phyloP scores from a whole-genome alignment of 331 rosid species.

The Malus hybrid region DNA sequence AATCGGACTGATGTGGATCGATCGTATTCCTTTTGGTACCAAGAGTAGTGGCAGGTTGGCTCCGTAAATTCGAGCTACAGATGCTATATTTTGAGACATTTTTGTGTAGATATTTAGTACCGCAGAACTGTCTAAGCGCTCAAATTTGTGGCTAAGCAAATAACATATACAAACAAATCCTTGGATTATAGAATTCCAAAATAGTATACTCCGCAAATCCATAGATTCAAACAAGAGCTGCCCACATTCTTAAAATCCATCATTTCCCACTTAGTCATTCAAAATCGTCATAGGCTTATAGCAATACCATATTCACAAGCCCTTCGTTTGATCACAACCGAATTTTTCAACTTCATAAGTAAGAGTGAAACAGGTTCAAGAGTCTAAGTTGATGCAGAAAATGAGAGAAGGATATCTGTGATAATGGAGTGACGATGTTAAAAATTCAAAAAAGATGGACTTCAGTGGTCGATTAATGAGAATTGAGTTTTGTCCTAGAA shows the following conservation, averaged over 20 bases:
- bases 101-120: too few relatives aligned
- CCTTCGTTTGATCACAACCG: not conserved
- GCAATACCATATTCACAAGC: not conserved
- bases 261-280: not conserved
- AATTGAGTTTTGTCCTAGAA: not conserved
- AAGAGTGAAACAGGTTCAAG: not conserved
- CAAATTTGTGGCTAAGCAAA: not conserved
- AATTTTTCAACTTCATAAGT: not conserved
- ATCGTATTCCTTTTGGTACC: too few relatives aligned
- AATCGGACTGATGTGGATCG: not conserved
- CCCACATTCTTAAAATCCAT: not conserved
- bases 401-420: not conserved
- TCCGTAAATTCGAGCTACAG: too few relatives aligned
- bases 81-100: too few relatives aligned
- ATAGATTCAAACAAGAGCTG: not conserved
- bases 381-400: not conserved
- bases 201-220: not conserved
- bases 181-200: not conserved
- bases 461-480: not conserved
- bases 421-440: not conserved
- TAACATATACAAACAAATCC: not conserved
- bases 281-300: not conserved
- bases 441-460: not conserved
- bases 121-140: too few relatives aligned
- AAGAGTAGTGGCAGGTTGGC: not conserved